Evolutionary conservation across 441 rosid species (phyloP), one percentile per base, ranked within the genome.

Genomic region (Gossypium trilobum): DNA sequence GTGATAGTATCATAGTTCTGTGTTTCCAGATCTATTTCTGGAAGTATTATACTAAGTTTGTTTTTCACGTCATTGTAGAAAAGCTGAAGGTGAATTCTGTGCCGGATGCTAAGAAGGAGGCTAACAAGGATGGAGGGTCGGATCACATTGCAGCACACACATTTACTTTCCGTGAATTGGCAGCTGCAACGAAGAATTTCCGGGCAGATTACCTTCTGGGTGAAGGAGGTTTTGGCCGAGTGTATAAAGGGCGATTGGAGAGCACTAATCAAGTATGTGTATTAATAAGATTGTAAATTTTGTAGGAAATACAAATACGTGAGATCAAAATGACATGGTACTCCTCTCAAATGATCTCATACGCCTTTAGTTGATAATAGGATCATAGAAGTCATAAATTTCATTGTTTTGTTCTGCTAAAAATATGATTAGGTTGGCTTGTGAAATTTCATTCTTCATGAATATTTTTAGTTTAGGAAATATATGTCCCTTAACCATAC

Each of bases 171-270:
- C 86, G 87, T 63, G 91, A 88, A 76, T 82, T 88, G 81, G 89
- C 93, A 33, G 74, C 80, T 48, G 88, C 88, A 50, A 85, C 91
- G 2, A 85, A 85, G 82, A 84, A 87, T 81, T 88, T 88, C 81
- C 82, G 87, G 79, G 85, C 85, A 71, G 93, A 88, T 79, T 85
- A 85, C 76, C 90, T 85, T 60, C 68, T 86, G 74, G 92, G 92
- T 39, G 90, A 88, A 82, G 90, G 88, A 67, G 93, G 93, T 46
- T 88, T 88, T 76, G 92, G 90, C 25, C 79, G 85, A 71, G 92
- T 88, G 65, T 85, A 88, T 74, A 86, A 87, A 82, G 93, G 93
- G 22, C 82, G 83, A 58, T 61, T 88, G 78, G 89, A 88, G 72
- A 84, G 85, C 75, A 84, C 82, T 59, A 85, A 82, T 77, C 76